These are phyloP conservation scores for Peniophora sp. DNA, from an alignment of 1,284 basidiomycete genomes.

Conservation along the genomic window DNA sequence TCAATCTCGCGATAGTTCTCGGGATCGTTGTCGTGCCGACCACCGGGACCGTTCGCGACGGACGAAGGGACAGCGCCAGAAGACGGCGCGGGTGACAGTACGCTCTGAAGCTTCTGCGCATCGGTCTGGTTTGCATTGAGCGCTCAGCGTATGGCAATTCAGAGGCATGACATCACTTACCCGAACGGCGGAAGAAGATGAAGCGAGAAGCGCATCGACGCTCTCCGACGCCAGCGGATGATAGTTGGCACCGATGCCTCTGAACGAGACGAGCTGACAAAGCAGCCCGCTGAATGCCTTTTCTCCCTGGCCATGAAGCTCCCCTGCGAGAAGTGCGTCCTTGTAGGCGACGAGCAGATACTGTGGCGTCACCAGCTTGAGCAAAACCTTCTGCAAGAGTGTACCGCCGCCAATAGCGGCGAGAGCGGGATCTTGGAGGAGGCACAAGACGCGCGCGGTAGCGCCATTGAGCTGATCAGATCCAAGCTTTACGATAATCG, in stretches of 20 bases:
- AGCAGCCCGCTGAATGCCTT: constrained; percentile 43
- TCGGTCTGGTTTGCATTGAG: not conserved
- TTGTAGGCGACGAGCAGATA: constrained; percentile 43
- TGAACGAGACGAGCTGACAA: constrained; percentile 31
- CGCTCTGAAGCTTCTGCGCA: too few species aligned
- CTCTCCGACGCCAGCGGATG: constrained; percentile 25
- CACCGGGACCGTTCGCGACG: constrained; percentile 32
- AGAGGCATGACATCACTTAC: constrained; percentile 34
- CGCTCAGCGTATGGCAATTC: constrained; percentile 11
- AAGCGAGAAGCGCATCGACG: constrained; percentile 25
- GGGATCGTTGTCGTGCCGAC: constrained; percentile 61
- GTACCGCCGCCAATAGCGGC: constrained; percentile 31
- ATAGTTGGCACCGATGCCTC: too few species aligned
- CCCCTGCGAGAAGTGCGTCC: constrained; percentile 28
- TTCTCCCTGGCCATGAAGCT: constrained; percentile 28
- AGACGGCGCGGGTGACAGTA: constrained; percentile 6
- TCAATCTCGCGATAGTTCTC: constrained; percentile 46
- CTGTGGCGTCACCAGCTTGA: constrained; percentile 40
- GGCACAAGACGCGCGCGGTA: constrained; percentile 29
- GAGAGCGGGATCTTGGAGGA: constrained; percentile 30
- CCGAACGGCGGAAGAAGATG: constrained; percentile 23
- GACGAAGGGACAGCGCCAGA: constrained; percentile 11
- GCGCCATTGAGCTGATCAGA: constrained; percentile 36
- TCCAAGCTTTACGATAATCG: constrained; percentile 35
- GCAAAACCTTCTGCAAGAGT: constrained; percentile 32